Percentiles rank a stretch among this genome's conserved stretches.
These are phyloP conservation scores for Stereocaulon alpinum DNA, from an alignment of 495 filamentous ascomycete genomes.

Conservation along the genomic window DNA sequence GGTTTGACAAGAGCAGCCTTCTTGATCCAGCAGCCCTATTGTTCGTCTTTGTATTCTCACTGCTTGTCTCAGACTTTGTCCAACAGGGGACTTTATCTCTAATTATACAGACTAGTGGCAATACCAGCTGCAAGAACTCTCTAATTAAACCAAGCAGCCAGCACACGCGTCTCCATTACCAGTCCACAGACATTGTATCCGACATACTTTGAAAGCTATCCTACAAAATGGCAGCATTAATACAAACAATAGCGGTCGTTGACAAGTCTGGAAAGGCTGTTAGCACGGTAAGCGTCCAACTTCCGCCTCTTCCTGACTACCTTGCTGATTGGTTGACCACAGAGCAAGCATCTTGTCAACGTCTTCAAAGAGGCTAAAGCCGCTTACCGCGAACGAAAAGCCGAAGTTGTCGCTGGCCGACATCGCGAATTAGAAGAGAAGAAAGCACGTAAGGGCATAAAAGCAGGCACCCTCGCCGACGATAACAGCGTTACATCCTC, in stretches of 20 bases:
- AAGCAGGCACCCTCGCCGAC: conserved; percentile 36
- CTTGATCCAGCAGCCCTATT: background rate
- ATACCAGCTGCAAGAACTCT: background rate
- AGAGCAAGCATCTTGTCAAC: conserved; percentile 81
- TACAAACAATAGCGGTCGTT: conserved; percentile 77
- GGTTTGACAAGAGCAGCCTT: background rate
- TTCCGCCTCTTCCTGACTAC: background rate
- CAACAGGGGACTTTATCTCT: background rate
- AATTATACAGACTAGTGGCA: too few species aligned
- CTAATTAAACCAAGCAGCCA: background rate
- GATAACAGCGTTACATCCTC: conserved; percentile 42
- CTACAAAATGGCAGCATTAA: conserved; percentile 33
- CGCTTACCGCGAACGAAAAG: conserved; percentile 75
- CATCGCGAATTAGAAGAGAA: conserved; percentile 45
- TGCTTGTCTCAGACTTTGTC: background rate
- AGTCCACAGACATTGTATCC: background rate
- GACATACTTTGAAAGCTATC: background rate
- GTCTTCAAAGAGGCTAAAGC: conserved; percentile 82
- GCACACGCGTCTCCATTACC: background rate
- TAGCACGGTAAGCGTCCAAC: conserved; percentile 57
- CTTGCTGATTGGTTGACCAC: conserved; percentile 24
- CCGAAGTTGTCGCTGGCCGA: conserved; percentile 59
- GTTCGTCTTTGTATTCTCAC: background rate
- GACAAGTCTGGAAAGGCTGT: conserved; percentile 90
- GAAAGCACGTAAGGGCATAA: conserved; percentile 38